These are phyloP conservation scores for Pseudogymnoascus sp. DNA, from an alignment of 2,329 filamentous ascomycete genomes.

Conservation along the genomic window DNA sequence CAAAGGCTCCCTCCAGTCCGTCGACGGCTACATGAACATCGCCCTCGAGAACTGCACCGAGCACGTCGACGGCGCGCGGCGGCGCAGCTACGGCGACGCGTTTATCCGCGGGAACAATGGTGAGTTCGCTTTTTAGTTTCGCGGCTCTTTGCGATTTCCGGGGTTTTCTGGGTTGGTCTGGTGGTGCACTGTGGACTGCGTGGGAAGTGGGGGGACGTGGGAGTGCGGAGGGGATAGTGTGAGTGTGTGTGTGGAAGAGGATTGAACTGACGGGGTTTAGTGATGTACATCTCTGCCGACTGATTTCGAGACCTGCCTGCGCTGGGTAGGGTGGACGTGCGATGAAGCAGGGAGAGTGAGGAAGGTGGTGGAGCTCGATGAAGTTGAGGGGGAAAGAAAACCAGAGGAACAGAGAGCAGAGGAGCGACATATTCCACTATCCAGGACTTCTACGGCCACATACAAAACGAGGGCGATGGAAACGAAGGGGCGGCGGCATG, in stretches of 20 bases:
- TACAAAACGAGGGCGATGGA: too few species aligned
- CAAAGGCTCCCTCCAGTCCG: constrained; percentile 85
- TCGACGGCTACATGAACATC: constrained; percentile 99
- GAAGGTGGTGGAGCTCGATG: too few species aligned
- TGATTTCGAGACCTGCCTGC: background rate
- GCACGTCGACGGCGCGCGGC: constrained; percentile 75
- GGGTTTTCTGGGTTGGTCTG: background rate
- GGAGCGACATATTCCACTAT: too few species aligned
- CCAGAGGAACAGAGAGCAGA: too few species aligned
- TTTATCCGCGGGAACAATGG: constrained; percentile 97
- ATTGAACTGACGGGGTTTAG: constrained; percentile 5
- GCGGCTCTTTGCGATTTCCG: constrained; percentile 4
- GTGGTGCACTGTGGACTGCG: background rate
- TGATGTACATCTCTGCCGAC: constrained; percentile 17
- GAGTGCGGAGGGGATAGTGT: background rate
- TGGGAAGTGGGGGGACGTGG: background rate
- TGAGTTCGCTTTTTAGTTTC: constrained; percentile 32
- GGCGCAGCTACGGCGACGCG: constrained; percentile 82
- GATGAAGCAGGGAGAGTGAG: too few species aligned
- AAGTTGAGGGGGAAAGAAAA: too few species aligned
- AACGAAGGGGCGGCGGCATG: too few species aligned
- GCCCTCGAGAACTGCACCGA: constrained; percentile 93
- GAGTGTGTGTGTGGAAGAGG: background rate
- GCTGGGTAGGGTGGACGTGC: background rate
- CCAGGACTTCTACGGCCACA: too few species aligned